Evolutionary conservation across 1,284 basidiomycete species (phyloP), one percentile per base, ranked within the genome.

Genomic region (Moesziomyces aphidis): DNA sequence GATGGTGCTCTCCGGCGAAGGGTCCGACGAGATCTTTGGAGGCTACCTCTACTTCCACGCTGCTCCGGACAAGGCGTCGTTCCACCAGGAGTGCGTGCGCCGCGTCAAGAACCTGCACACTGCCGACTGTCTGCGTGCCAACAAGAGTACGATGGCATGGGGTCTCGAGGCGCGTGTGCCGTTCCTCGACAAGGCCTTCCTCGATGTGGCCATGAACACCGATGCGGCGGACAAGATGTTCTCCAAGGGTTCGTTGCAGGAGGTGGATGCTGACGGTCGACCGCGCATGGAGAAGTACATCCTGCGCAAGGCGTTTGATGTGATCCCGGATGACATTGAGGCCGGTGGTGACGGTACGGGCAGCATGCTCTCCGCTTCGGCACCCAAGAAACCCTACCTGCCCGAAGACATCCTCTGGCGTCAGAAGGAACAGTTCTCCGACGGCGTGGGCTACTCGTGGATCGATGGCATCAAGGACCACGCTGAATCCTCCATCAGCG

Each of bases 131-230:
- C 89, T 99, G 69, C 91, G 97, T 67, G 97, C 97, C 70, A 99
- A 99, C 90, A 99, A 99, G 93, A 95, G 94, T 50, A 99, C 97
- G 9, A 99, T 99, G 97, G 97, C 97, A 1, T 99, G 97, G 96
- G 97, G 97, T 74, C 90, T 99, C 56, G 97, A 99, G 86, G 95
- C 96, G 5, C 93, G 97, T 61, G 97, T 99, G 2, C 97, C 97
- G 17, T 99, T 99, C 91, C 90, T 99, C 59, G 97, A 99, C 89
- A 97, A 95, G 87, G 87, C 89, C 36, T 99, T 99, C 89, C 88
- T 99, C 58, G 94, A 98, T 61, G 92, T 93, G 34, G 89, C 94
- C 5, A 94, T 99, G 94, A 92, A 92, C 87, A 87, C 95, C 74
- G 91, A 96, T 82, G 89, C 97, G 0, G 89, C 90, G 78, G 89